These are phyloP conservation scores for Teratosphaeria destructans DNA, from an alignment of 2,329 filamentous ascomycete species.

Conservation along the genomic window DNA sequence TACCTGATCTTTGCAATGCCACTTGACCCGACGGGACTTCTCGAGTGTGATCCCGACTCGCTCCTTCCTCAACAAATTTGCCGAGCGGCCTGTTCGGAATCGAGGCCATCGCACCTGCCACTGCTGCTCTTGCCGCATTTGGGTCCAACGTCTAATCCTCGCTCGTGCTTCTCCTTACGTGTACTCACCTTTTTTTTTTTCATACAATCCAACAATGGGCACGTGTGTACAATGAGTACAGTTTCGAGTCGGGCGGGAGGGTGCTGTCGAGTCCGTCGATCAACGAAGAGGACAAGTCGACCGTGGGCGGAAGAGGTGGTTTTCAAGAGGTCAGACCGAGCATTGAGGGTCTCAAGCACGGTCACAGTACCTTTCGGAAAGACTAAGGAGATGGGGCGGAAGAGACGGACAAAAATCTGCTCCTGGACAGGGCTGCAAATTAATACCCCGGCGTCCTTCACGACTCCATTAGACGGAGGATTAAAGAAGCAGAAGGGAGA, in stretches of 20 bases:
- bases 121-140: background rate
- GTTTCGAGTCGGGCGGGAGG: background rate
- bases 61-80: background rate
- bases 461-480: conserved; percentile 4
- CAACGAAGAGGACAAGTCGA: conserved; percentile 33
- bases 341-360: conserved; percentile 15
- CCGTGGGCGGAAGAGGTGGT: conserved; percentile 8
- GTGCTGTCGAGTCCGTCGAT: conserved; percentile 14
- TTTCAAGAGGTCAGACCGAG: conserved; percentile 8
- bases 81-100: too few relatives aligned
- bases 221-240: conserved; percentile 5
- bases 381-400: conserved; percentile 10
- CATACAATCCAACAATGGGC: conserved; percentile 4
- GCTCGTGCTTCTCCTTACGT: background rate
- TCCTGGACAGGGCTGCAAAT: conserved; percentile 1
- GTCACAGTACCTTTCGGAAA: conserved; percentile 15
- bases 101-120: background rate
- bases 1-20: background rate
- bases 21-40: background rate
- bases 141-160: background rate
- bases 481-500: background rate
- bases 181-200: conserved; percentile 6
- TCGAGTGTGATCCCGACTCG: background rate
- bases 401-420: conserved; percentile 10
- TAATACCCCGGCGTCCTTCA: conserved; percentile 4